Evolutionary conservation across 331 rosid genomes (phyloP), one percentile per base, ranked within the genome.

Genomic region (Acacia pycnantha): DNA sequence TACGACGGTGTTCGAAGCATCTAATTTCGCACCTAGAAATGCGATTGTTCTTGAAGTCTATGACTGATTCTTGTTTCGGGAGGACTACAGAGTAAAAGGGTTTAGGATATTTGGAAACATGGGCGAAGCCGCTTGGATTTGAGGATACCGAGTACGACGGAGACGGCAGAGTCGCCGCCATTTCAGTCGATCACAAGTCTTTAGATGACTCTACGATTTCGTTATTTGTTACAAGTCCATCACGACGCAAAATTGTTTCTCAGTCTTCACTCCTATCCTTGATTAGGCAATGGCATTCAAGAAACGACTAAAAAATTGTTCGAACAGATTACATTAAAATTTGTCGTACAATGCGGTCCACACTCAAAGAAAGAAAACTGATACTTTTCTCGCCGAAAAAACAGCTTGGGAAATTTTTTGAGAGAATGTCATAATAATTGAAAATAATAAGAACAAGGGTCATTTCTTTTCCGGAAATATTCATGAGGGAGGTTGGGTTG

Each of bases 1-100:
- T 80, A 27, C 86, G 90, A 22, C 85, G 72, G 76, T 67, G 85
- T n/a, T 90, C 96, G 77, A 84, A 91, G 84, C 93, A 84, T 85
- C 81, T 88, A 90, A 88, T 72, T 73, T 95, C 92, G 77, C 95
- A 82, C 79, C 87, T 76, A 51, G 79, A 29, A 26, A 31, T 66
- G 76, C 12, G 73, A 47, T 73, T 59, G 72, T 56, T 59, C 64
- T 70, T 86, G 29, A 56, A 74, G 78, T 50, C 10, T 77, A 78
- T 81, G 85, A 79, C 29, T n/a, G 78, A 24, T 66, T 53, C 29
- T 18, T 76, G 40, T 51, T 53, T 72, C 9, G 66, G 81, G 73
- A 83, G 79, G 72, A 73, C 53, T 15, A 74, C 76, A 40, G 70
- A 62, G 24, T 76, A 54, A 26, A 81, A 44, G 70, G 50, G 59